Percentiles rank a stretch among this genome's conserved stretches.
Evolutionary conservation across 2,329 filamentous ascomycete genomes (phyloP).

Genomic region (Chaetomiaceae sp.): DNA sequence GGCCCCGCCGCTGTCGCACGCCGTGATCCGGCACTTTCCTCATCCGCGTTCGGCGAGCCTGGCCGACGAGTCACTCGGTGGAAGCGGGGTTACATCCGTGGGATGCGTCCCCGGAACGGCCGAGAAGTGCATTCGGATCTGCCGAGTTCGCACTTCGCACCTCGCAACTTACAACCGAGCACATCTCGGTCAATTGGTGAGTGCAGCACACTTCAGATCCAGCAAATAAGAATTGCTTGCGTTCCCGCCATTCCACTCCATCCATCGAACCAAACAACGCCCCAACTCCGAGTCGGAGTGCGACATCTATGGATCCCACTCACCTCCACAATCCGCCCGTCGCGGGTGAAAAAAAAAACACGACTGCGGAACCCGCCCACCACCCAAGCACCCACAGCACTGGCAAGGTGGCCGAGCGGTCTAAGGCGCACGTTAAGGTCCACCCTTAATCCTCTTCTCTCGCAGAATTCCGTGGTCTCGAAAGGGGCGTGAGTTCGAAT

Average conservation of each 20-base stretch:
- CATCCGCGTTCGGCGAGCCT: neutral
- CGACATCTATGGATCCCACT: neutral
- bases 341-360: neutral
- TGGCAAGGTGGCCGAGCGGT: conserved; percentile 4
- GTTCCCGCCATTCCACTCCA: no score
- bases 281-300: no score
- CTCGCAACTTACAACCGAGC: no score
- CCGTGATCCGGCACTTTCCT: neutral
- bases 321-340: neutral
- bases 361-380: neutral
- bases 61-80: conserved; percentile 1
- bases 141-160: no score
- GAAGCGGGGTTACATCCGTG: no score
- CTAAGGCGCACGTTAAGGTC: conserved; percentile 1
- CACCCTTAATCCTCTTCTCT: neutral
- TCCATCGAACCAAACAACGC: no score
- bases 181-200: no score
- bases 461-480: neutral
- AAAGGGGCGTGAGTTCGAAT: conserved; percentile 3
- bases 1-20: neutral
- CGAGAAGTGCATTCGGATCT: no score
- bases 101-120: no score
- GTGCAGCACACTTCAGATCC: no score
- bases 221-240: no score
- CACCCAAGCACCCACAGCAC: neutral